Conservation (phyloP, 2,329 filamentous ascomycete species). For the Apiospora malaysiana region DNA sequence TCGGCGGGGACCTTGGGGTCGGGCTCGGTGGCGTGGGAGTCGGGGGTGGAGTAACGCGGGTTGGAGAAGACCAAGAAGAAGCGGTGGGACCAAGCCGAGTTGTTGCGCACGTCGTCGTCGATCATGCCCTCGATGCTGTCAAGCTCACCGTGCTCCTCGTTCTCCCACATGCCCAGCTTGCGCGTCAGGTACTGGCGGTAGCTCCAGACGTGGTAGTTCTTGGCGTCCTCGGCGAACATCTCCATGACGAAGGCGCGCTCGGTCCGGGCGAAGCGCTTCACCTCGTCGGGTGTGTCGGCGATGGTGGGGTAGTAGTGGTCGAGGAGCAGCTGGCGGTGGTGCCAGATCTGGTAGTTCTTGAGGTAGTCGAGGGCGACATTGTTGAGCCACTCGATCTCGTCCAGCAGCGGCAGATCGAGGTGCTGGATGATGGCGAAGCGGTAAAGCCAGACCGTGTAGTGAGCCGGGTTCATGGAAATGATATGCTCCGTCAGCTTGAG, state of each 20-base stretch:
- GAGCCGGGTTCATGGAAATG: slow-evolving; percentile 91
- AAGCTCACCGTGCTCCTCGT: slow-evolving; percentile 63
- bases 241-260: slow-evolving; percentile 78
- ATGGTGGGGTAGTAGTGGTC: slow-evolving; percentile 65
- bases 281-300: slow-evolving; percentile 61
- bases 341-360: slow-evolving; percentile 99
- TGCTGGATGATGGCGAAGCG: slow-evolving; percentile 79
- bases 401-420: slow-evolving; percentile 66
- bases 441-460: slow-evolving; percentile 99
- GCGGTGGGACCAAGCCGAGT: slow-evolving; percentile 96
- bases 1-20: slow-evolving; percentile 65
- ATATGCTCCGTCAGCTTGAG: slow-evolving; percentile 86
- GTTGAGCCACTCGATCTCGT: slow-evolving; percentile 88
- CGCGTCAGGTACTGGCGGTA: slow-evolving; percentile 79
- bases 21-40: slow-evolving; percentile 54
- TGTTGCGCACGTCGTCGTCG: slow-evolving; percentile 85
- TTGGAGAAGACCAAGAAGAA: slow-evolving; percentile 88
- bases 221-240: slow-evolving; percentile 86
- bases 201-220: slow-evolving; percentile 99
- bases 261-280: slow-evolving; percentile 63
- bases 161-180: slow-evolving; percentile 63
- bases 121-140: slow-evolving; percentile 75
- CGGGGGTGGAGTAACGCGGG: slow-evolving; percentile 56
- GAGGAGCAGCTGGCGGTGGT: slow-evolving; percentile 70
- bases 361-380: slow-evolving; percentile 79